These are phyloP conservation scores for Boletus semigastroideus DNA, from an alignment of 1,284 basidiomycete species.

Conservation along the genomic window DNA sequence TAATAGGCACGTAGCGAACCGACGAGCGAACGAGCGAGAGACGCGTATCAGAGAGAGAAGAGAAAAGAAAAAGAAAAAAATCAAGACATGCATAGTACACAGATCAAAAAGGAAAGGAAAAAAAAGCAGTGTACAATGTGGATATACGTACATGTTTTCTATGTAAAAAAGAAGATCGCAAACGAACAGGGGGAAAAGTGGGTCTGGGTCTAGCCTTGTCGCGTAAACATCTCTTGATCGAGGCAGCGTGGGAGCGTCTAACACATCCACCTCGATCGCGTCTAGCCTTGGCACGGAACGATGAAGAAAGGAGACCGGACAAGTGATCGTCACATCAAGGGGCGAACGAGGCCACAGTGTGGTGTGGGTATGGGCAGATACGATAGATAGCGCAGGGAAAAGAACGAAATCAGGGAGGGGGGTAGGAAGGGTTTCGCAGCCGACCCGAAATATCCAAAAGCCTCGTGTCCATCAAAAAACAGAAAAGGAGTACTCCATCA, in stretches of 20 bases:
- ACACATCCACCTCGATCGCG: background rate
- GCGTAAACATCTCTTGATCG: background rate
- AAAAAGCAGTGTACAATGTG: no score
- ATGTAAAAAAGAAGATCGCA: no score
- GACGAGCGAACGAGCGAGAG: no score
- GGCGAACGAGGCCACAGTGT: background rate
- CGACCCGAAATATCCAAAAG: slow-evolving; percentile 2
- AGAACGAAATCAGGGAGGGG: background rate
- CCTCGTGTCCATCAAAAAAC: background rate
- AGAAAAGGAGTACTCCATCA: background rate
- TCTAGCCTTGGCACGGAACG: background rate
- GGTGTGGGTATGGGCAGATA: background rate
- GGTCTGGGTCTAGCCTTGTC: background rate
- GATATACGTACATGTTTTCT: no score
- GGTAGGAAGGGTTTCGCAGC: background rate
- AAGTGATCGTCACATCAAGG: no score
- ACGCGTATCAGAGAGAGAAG: no score
- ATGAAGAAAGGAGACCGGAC: no score
- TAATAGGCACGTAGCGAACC: no score
- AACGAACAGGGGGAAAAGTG: no score
- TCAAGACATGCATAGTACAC: no score
- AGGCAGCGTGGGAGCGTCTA: background rate
- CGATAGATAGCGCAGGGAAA: background rate
- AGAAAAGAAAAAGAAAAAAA: no score
- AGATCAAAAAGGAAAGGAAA: no score